Evolutionary conservation across 202 grass and related monocot species (phyloP), one percentile per base, ranked within the genome.

Genomic region (Tripidium arundinaceum): DNA sequence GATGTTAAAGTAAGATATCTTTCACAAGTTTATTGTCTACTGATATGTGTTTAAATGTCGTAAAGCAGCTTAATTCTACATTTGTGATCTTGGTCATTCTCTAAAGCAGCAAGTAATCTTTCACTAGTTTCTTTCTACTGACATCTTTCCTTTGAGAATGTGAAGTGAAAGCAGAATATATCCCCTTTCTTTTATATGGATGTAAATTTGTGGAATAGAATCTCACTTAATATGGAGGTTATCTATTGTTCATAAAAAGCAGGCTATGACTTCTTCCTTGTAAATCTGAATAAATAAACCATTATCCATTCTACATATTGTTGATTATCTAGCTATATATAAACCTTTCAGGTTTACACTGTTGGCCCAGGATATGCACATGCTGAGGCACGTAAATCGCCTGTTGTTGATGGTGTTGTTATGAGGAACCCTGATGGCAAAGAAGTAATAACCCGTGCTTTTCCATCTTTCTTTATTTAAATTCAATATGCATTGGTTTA

Each of bases 291-390:
- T 39, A 59, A 69, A 25, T 1, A 22, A 70, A 6, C 1, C 8
- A 79, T 63, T 41, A 45, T 83, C 2, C 54, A 50, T 50, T 73
- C 43, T 27, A 41, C 40, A 73, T 38, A 66, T 66, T 81, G 43
- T 76, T 64, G 21, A 27, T 77, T 64, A 66, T 49, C 21, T 58
- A 64, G 55, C 75, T 68, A 41, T 33, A 69, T n/a, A 82, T 50
- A 64, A 8, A 8, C 31, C 79, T 73, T 93, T 85, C 92, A 99
- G 96, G 96, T 99, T 52, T 99, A 99, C 66, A 99, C 92, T 78
- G 96, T 99, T 89, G 96, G 96, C 74, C 74, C 88, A 88, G 96
- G 89, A 78, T 99, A 99, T 91, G 96, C 96, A 38, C 96, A 99
- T 90, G 96, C 96, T 39, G 96, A 99, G 81, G 96, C 96, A 80